Evolutionary conservation across 129 eudicot genomes (phyloP).

Genomic region (Arctium lappa): DNA sequence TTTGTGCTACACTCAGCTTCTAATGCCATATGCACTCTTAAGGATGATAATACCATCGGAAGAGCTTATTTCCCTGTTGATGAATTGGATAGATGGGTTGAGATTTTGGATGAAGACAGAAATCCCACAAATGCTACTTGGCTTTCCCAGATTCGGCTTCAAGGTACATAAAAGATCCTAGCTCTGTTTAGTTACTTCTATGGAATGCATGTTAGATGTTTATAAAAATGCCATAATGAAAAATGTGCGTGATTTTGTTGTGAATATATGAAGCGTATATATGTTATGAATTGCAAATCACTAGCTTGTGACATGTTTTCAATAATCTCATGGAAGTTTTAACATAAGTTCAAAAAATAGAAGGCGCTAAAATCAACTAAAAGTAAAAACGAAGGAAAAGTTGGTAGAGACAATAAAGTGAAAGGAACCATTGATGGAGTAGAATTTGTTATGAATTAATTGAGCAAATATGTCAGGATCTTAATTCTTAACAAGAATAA

Average conservation of each 20-base stretch:
- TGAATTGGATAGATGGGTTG: constrained; percentile 62
- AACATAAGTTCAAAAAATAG: background rate
- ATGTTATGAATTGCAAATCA: background rate
- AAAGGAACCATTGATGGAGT: background rate
- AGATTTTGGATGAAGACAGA: constrained; percentile 50
- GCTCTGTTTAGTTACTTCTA: no score
- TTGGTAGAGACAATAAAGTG: background rate
- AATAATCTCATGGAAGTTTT: background rate
- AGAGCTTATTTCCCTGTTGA: constrained; percentile 55
- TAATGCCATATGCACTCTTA: constrained; percentile 58
- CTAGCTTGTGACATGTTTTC: background rate
- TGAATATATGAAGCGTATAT: background rate
- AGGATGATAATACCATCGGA: constrained; percentile 63
- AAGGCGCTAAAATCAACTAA: background rate
- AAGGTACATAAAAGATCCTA: background rate
- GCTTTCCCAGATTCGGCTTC: background rate
- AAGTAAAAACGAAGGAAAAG: background rate
- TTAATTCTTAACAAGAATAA: no score
- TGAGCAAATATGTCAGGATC: no score
- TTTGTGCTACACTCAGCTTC: constrained; percentile 64
- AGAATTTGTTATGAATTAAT: background rate
- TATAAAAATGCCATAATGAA: no score
- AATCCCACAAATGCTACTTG: constrained; percentile 50
- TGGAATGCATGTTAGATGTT: no score
- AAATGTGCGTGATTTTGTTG: background rate